Conservation (phyloP, 2,329 filamentous ascomycete species). For the Periglandula ipomoeae region DNA sequence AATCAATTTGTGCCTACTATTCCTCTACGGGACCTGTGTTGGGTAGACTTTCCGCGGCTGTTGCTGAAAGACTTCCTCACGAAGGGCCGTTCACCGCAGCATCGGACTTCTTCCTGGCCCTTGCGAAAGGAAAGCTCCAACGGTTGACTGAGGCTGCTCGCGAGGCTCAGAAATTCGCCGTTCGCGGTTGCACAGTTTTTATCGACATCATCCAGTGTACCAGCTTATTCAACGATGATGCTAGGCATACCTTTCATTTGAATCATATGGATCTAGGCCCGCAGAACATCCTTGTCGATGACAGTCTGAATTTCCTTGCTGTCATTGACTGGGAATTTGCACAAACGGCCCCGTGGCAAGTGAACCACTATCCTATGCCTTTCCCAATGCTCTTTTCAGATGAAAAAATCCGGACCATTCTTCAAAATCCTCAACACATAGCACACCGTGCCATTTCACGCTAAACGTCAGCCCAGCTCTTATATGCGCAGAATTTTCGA, state of each 20-base stretch:
- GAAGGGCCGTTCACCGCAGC: too few species aligned
- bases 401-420: slow-evolving; percentile 8
- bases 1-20: too few species aligned
- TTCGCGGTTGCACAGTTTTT: too few species aligned
- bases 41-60: too few species aligned
- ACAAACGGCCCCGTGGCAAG: slow-evolving; percentile 20
- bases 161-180: too few species aligned
- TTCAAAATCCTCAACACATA: slow-evolving; percentile 11
- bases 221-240: slow-evolving; percentile 12
- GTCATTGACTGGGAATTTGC: slow-evolving; percentile 25
- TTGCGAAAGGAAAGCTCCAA: too few species aligned
- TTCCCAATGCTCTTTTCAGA: slow-evolving; percentile 13
- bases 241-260: slow-evolving; percentile 14
- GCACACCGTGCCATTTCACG: slow-evolving; percentile 11
- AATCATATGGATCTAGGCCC: slow-evolving; percentile 25
- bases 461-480: too few species aligned
- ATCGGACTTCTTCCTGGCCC: too few species aligned
- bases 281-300: slow-evolving; percentile 24
- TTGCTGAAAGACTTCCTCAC: too few species aligned
- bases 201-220: slow-evolving; percentile 14
- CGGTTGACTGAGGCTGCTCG: too few species aligned
- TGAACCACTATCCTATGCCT: slow-evolving; percentile 22
- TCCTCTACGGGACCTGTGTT: too few species aligned
- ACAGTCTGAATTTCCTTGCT: slow-evolving; percentile 20
- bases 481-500: slow-evolving; percentile 12